Percentiles rank a stretch among this genome's conserved stretches.
Evolutionary conservation across 2,329 filamentous ascomycete genomes (phyloP).

Genomic region (Coniochaeta sp.): DNA sequence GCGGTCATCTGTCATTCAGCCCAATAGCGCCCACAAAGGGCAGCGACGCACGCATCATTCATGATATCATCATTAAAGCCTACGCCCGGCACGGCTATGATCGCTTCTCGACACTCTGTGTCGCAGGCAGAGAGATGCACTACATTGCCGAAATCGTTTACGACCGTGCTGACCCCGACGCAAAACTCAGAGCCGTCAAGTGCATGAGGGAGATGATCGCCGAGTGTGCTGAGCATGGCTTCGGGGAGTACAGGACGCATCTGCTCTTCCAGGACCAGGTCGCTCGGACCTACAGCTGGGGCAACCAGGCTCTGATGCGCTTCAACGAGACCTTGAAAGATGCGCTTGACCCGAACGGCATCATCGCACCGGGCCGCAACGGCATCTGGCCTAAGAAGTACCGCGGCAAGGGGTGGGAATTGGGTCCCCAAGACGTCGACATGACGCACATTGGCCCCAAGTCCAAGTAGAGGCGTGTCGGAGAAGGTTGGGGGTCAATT

Average conservation of each 20-base stretch:
- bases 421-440: constrained; percentile 15
- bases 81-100: constrained; percentile 39
- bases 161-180: constrained; percentile 32
- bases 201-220: constrained; percentile 28
- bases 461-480: neutral
- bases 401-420: constrained; percentile 22
- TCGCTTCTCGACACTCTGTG: constrained; percentile 41
- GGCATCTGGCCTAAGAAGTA: constrained; percentile 27
- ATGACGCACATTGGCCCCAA: constrained; percentile 10
- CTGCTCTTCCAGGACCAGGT: constrained; percentile 39
- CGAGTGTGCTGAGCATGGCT: constrained; percentile 32
- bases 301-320: constrained; percentile 30
- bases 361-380: constrained; percentile 27
- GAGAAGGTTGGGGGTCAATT: no score
- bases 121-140: constrained; percentile 48
- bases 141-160: constrained; percentile 49
- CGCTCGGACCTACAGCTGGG: constrained; percentile 37
- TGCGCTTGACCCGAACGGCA: constrained; percentile 32
- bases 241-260: constrained; percentile 40
- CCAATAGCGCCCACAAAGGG: constrained; percentile 43
- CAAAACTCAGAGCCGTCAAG: constrained; percentile 24
- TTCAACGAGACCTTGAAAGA: constrained; percentile 38
- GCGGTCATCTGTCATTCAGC: constrained; percentile 43
- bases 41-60: constrained; percentile 36
- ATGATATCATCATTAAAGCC: constrained; percentile 28